Evolutionary conservation across 352 stramenopile species (phyloP), one percentile per base, ranked within the genome.

Genomic region (Phytophthora chlamydospora): DNA sequence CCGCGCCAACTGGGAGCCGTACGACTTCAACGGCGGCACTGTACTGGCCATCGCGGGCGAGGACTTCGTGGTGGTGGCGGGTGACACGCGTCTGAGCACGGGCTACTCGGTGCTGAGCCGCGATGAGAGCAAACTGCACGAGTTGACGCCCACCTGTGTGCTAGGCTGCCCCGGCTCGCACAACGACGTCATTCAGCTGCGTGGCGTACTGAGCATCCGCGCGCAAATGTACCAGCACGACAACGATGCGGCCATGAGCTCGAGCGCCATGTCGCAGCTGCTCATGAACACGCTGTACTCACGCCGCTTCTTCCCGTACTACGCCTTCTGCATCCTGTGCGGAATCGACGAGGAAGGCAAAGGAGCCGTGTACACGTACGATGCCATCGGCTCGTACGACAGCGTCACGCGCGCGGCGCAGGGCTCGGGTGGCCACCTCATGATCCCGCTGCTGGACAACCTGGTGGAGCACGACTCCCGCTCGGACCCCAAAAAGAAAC

Each of bases 371-470:
- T 99, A 98, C 81, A 98, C 93, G 54, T 99, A 99, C 85, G 97
- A 99, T 83, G 97, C 97, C 49, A 96, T 99, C 67, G 97, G 97
- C 36, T 98, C 84, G 42, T 79, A 92, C 72, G 83, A 95, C 66
- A 71, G 76, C 42, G 84, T 91, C 38, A 84, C 83, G 50, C 83
- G 86, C 63, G 83, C 78, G 35, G 86, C 82, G 17, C 80, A 92
- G 52, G 97, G 97, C 39, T 95, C 76, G 48, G 97, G 97, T 36
- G 94, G 98, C 59, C 90, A 98, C 24, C 97, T 99, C 66, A 95
- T 99, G 68, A 99, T 99, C 71, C 98, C 98, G n/a, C 67, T 99
- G 38, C 85, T 99, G 45, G 97, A 99, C 83, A 99, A 99, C 83
- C 66, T 98, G 32, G 96, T 99, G 55, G 87, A 93, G 43, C 91